Base-by-base conservation (phyloP, 805 yeast species). In the Helenozyma rhizophorensis region DNA sequence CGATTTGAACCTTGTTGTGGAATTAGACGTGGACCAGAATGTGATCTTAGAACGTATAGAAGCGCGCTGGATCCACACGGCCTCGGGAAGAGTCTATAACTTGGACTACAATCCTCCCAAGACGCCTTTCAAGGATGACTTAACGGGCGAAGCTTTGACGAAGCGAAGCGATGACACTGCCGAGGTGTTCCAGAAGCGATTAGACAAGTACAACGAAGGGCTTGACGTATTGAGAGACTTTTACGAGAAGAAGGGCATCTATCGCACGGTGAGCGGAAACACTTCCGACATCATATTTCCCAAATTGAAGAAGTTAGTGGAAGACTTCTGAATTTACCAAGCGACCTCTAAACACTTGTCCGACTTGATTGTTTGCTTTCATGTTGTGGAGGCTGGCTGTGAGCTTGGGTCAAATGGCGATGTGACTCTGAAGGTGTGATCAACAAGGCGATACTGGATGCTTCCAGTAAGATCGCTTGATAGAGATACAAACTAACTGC, bases 51-150 rank as follows among this genome's bases (percentile, higher is more conserved):
- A 80, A 22, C 70, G 97, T 51, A 86, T 90, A 14, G 83, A 82
- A 47, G 83, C 85, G 40, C 62, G 97, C 45, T 87, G 85, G 80
- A 82, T 88, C 25, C 97, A 89, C 57, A 54, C 70, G 10, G 77
- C 84, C 0, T 83, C 95, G 32, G 97, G 97, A 0, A 65, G 97
- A 43, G 81, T 88, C 2, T 89, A 89, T 56, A 90, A 85, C 54
- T 54, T 84, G 42, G 78, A 85, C 34, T 89, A 87, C 58, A 88
- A 84, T 48, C 96, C 97, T 6, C 97, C 97, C 7, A 81, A 81
- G 48, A 72, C 70, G 2, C 77, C 87, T 0, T 94, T 87, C 22
- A 70, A 61, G 40, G 97, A 89, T 51, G 97, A 89, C 55, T 51
- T 87, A 2, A 89, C 97, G 0, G 96, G 96, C 1, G 97, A 89